Evolutionary conservation across 2,329 filamentous ascomycete genomes (phyloP), one percentile per base, ranked within the genome.

Genomic region (Talaromyces sp.): DNA sequence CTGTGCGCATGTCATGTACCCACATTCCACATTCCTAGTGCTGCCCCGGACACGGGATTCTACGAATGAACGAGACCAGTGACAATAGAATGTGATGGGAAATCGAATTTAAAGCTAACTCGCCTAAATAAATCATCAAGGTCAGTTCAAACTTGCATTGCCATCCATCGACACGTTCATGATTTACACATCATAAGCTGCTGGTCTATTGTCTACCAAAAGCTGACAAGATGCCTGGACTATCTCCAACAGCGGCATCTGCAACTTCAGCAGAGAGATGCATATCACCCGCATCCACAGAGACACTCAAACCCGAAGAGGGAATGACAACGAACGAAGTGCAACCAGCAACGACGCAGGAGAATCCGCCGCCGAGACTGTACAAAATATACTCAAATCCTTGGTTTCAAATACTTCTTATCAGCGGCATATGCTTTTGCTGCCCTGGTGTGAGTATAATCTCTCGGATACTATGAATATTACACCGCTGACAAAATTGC

Each of bases 401-500:
- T 7, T 80, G 78, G 78, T 75, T 75, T 31, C 78, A 80, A 66
- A 78, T 80, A 61, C 41, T 78, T 13, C 73, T 80, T 43, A 79
- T 80, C 50, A 77, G 75, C 67, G 68, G 78, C 50, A 80, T 80
- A 61, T 80, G 76, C 67, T 79, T 80, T 69, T 80, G 78, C 57
- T 71, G 76, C 13, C 78, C 78, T 0, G 78, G 78, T 16, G 78
- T 79, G 70, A 52, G 76, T 74, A 3, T 6, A 37, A 13, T 27
- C 22, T 33, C 7, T 37, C 5, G 19, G 11, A 37, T 14, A 7
- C 11, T 22, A 1, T 13, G 6, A 3, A 56, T 2, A 19, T 14
- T 16, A 3, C 33, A 56, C n/a, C 19, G 33, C 22, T 62, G 24
- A 39, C 14, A 16, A 22, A 27, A 9, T 31, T 37, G 6, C 50